Base-by-base conservation (phyloP, 1,139 yeast genomes). In the Nakaseomyces uthaithaninus region DNA sequence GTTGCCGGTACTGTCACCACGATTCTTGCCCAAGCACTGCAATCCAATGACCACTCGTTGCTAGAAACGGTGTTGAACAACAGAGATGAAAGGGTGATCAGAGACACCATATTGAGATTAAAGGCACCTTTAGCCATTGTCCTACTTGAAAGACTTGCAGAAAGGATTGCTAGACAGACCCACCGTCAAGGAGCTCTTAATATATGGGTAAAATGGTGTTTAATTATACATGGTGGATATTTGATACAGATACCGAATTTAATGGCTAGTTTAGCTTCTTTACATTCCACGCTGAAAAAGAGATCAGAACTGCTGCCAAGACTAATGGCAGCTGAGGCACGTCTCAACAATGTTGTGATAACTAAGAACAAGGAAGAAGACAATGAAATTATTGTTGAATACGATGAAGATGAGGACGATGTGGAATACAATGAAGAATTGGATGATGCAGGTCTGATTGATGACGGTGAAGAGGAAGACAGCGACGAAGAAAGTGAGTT, bases 151-250 rank as follows among this genome's bases (percentile, higher is more conserved):
- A 72, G 89, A 53, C 66, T 91, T 27, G 87, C 95, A 1, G 95
- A 87, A 57, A 75, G 85, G 59, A 75, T 86, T 45, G 80, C 89
- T 9, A 74, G 93, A 53, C 68, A 71, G 19, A 75, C 78, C 4
- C 64, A 70, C 44, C 57, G 69, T 40, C 87, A 87, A 48, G 84
- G 81, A 28, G 80, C 79, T 45, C 69, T 91, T 48, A 80, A 82
- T 48, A 71, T 77, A 38, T 91, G 99, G 99, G 79, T 89, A 49
- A 85, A 89, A 60, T 89, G 96, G 93, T 80, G 87, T 38, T 69
- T 93, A 54, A 80, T 91, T 36, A 77, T 83, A 28, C 98, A 93
- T 60, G 98, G 98, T 30, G 91, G 94, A 2, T 78, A 77, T 47
- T 49, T 73, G 39, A 64, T 82, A 20, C 72, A 82, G 14, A 67